Conservation (phyloP, 768 basidiomycete genomes). For the Leucocoprinus birnbaumii region DNA sequence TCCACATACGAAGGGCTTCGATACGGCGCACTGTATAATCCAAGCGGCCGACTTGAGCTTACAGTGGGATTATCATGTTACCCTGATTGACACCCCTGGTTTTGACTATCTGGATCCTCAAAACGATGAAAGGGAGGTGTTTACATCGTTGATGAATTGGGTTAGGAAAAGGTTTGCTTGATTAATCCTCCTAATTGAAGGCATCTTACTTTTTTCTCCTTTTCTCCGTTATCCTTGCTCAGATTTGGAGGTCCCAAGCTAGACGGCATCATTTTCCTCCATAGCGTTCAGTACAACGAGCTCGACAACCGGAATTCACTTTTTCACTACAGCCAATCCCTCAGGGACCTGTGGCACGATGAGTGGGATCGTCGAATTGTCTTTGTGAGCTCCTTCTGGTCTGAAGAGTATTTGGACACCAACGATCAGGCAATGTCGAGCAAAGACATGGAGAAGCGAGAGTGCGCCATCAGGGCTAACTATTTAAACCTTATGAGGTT, state of each 20-base stretch:
- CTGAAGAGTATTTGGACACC: not conserved
- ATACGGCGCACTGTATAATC: too few species aligned
- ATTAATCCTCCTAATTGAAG: not conserved
- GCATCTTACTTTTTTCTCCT: too few species aligned
- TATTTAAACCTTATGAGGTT: too few species aligned
- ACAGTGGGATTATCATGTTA: not conserved
- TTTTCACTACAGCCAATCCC: not conserved
- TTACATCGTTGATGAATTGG: not conserved
- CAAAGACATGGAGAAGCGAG: too few species aligned
- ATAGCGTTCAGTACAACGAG: not conserved
- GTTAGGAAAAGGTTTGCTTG: not conserved
- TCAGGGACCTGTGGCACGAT: not conserved
- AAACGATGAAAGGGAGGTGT: not conserved
- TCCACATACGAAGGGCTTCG: not conserved
- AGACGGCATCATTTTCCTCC: not conserved
- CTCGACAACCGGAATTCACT: not conserved
- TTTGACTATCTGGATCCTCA: not conserved
- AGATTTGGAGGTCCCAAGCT: not conserved
- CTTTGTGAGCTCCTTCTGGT: not conserved
- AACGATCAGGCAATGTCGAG: too few species aligned
- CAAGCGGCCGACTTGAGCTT: too few species aligned
- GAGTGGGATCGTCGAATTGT: not conserved
- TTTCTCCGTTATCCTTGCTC: not conserved
- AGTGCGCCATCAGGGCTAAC: too few species aligned
- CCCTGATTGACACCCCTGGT: conserved; percentile 6